Percentiles rank a stretch among this genome's conserved stretches.
These are phyloP conservation scores for Chlorociboria aeruginascens DNA, from an alignment of 495 filamentous ascomycete species.

Conservation along the genomic window DNA sequence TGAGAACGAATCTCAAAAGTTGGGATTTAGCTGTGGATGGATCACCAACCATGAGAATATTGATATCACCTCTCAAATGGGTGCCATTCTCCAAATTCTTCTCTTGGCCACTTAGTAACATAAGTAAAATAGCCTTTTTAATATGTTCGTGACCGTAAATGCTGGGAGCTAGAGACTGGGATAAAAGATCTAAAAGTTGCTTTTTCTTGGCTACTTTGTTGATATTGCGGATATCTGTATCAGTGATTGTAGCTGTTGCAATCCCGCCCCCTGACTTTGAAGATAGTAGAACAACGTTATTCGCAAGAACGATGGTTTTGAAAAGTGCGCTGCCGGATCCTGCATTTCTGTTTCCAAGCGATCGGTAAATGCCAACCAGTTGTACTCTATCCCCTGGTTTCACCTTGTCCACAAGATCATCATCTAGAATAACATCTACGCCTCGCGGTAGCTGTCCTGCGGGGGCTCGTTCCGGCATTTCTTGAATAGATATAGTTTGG, in stretches of 20 bases:
- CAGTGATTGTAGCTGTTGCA: constrained; percentile 86
- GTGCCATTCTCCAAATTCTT: constrained; percentile 98
- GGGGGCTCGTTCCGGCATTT: constrained; percentile 97
- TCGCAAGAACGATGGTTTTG: constrained; percentile 84
- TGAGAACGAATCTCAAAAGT: constrained; percentile 91
- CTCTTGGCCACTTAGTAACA: constrained; percentile 96
- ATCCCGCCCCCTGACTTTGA: constrained; percentile 94
- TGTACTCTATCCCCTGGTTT: constrained; percentile 97
- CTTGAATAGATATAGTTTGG: constrained; percentile 96
- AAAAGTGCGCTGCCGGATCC: constrained; percentile 79
- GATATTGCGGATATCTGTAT: constrained; percentile 96
- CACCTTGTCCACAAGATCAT: constrained; percentile 87
- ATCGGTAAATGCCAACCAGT: constrained; percentile 86
- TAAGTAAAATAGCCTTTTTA: constrained; percentile 94
- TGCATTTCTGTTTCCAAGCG: constrained; percentile 87
- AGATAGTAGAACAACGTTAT: constrained; percentile 88
- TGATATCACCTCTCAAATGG: constrained; percentile 96
- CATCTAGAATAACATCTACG: constrained; percentile 95
- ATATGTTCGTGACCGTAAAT: constrained; percentile 97
- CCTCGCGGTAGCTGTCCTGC: constrained; percentile 91
- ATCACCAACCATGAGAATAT: constrained; percentile 98
- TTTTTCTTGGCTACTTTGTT: constrained; percentile 95
- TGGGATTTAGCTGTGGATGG: constrained; percentile 98
- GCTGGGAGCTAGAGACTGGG: constrained; percentile 94
- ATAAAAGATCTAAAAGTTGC: constrained; percentile 83